A percentile compares a stretch with the other conserved stretches of the same genome.
Conservation (phyloP, 2,329 filamentous ascomycete genomes). For the Botrytis medusae region DNA sequence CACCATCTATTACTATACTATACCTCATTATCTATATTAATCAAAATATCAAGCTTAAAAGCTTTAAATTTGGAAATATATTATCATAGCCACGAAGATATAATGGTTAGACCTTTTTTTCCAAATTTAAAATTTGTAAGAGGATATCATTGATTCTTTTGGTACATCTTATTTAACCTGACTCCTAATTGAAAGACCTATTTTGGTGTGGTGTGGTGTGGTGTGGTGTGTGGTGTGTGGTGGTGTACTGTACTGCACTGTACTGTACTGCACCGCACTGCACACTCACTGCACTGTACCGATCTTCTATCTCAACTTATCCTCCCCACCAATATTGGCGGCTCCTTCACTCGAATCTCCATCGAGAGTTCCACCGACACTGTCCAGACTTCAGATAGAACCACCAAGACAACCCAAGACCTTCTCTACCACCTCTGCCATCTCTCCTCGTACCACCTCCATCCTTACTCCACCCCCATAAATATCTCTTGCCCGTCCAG, state of each 20-base stretch:
- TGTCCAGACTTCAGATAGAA: neutral
- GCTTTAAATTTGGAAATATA: neutral
- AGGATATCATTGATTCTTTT: neutral
- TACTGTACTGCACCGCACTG: neutral
- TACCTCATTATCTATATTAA: neutral
- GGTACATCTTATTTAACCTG: neutral
- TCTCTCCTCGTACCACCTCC: neutral
- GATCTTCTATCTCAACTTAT: neutral
- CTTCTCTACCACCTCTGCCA: neutral
- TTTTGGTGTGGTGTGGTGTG: too few species aligned
- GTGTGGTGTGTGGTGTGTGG: too few species aligned
- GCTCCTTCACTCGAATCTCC: neutral
- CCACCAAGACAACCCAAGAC: neutral
- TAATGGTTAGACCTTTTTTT: neutral
- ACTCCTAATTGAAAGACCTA: neutral
- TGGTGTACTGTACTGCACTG: too few species aligned
- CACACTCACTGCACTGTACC: neutral
- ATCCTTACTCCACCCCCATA: neutral
- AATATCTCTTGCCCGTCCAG: neutral
- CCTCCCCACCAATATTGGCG: neutral
- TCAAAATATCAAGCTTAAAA: neutral
- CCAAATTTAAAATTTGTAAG: neutral
- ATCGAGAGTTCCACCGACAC: neutral
- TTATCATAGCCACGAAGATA: neutral
- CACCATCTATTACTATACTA: too few species aligned